phyloP scores from a whole-genome alignment of 2,329 filamentous ascomycete genomes.

The Fusarium pilosicola region DNA sequence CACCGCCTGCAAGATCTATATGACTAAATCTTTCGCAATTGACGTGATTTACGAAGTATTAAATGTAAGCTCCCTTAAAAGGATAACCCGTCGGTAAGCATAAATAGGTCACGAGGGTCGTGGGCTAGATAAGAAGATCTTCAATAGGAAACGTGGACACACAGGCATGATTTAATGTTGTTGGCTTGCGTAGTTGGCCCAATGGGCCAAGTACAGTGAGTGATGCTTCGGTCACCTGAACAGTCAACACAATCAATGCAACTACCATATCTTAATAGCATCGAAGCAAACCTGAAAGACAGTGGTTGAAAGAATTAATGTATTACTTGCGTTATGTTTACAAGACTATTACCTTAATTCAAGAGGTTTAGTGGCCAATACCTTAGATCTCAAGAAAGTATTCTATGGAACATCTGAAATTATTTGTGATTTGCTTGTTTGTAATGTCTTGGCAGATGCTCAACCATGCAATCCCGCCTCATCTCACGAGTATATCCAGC shows the following conservation, averaged over 20 bases:
- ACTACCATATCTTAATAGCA: rapidly evolving
- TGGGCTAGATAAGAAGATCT: rapidly evolving
- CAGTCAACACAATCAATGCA: no score
- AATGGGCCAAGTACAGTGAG: not conserved
- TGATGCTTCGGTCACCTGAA: not conserved
- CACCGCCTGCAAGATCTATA: rapidly evolving
- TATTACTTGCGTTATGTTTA: not conserved
- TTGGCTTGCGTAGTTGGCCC: not conserved
- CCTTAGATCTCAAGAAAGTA: not conserved
- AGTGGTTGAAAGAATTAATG: not conserved
- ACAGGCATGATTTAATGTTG: rapidly evolving
- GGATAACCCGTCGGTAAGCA: no score
- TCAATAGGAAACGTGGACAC: rapidly evolving
- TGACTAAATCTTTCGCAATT: not conserved
- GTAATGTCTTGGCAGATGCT: not conserved
- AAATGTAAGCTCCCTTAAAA: not conserved
- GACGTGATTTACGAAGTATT: no score
- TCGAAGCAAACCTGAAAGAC: not conserved
- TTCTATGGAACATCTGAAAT: not conserved
- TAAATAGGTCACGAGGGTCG: rapidly evolving
- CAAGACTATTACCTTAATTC: not conserved
- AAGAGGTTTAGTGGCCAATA: rapidly evolving
- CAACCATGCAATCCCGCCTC: not conserved
- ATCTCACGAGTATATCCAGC: not conserved
- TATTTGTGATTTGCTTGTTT: no score